These are phyloP conservation scores for Phytopythium ostracodes DNA, from an alignment of 352 stramenopile genomes.

Conservation along the genomic window DNA sequence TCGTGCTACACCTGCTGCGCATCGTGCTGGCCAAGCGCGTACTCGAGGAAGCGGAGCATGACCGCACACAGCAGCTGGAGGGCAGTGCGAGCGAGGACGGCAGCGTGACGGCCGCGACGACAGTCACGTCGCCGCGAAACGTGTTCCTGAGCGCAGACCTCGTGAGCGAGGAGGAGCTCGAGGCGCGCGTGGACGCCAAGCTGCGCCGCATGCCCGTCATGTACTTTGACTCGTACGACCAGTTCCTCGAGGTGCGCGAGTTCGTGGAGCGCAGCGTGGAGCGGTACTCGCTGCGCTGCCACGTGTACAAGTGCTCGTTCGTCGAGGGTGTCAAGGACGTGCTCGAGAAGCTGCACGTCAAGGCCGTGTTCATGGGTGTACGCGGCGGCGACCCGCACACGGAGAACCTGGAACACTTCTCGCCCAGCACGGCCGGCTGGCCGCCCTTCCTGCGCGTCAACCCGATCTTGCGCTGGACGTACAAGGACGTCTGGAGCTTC, in stretches of 20 bases:
- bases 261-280: conserved; percentile 80
- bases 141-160: conserved; percentile 50
- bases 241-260: conserved; percentile 92
- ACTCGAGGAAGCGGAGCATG: conserved; percentile 28
- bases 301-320: conserved; percentile 89
- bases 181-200: conserved; percentile 32
- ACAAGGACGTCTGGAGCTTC: conserved; percentile 94
- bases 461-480: conserved; percentile 96
- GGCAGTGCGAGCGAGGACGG: conserved; percentile 3
- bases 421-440: conserved; percentile 86
- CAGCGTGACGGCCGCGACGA: conserved; percentile 19
- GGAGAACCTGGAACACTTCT: conserved; percentile 81
- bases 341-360: conserved; percentile 79
- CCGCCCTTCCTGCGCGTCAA: conserved; percentile 98
- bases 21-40: conserved; percentile 76
- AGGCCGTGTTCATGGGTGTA: conserved; percentile 90
- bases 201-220: conserved; percentile 82
- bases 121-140: conserved; percentile 55
- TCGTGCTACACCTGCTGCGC: conserved; percentile 88
- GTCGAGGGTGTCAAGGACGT: conserved; percentile 91
- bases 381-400: conserved; percentile 92
- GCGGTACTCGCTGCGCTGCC: conserved; percentile 54
- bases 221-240: conserved; percentile 95
- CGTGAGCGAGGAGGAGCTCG: conserved; percentile 45
- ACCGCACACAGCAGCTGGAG: conserved; percentile 5